Evolutionary conservation across 495 filamentous ascomycete species (phyloP), one percentile per base, ranked within the genome.

Genomic region (Daldinia grandis): DNA sequence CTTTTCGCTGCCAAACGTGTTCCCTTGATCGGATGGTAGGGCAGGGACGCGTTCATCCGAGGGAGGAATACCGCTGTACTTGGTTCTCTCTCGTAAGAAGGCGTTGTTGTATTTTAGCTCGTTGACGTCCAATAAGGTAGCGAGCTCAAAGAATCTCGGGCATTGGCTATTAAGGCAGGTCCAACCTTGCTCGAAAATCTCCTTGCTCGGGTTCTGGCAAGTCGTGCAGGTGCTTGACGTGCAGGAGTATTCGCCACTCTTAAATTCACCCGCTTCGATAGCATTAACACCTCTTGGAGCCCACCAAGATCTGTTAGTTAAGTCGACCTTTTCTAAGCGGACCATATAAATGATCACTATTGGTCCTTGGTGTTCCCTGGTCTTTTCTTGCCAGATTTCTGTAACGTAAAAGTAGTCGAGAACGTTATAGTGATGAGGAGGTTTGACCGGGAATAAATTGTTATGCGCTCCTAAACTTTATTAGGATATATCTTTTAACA

Each of bases 371-470:
- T 15, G 21, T 5, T 53, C 31, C 0, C 67, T 53, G 35, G 70
- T 62, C 51, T 81, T 85, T 71, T 97, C 93, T 15, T 74, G 80
- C 93, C 93, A 97, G 1, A 93, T 78, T 35, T 91, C 79, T 0
- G 90, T 92, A 17, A 93, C 78, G 30, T 89, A 87, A 74, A 94
- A 96, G 73, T 82, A 90, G n/a, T 78, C 92, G 50, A 95, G 83
- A 0, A 95, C 88, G 55, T 87, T 88, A 69, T 90, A 96, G 0
- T 84, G 81, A 73, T 92, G 83, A 0, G 88, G 87, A 4, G 91
- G 77, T 19, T 82, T 78, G 7, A 84, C 82, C 0, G 83, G 82
- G n/a, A 86, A 82, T 2, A 83, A 72, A 0, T 71, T 76, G 66
- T 91, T 88, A 4, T 78, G 74, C 33, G 84, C 72, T 0, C 89